Conservation (phyloP, 164 flowering plant genomes). For the Akebia trifoliata region DNA sequence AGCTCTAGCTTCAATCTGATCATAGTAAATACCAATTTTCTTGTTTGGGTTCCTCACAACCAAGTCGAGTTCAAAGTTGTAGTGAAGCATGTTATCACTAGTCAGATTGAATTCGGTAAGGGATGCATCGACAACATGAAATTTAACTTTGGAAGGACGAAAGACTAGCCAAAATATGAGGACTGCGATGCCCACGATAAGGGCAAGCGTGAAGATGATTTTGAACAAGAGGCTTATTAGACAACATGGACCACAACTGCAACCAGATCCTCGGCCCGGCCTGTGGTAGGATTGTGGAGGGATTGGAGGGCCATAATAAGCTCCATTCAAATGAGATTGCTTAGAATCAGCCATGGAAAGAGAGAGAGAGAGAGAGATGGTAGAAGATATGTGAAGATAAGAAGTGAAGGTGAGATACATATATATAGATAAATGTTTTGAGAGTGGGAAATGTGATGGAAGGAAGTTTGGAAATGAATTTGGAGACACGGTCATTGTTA, state of each 20-base stretch:
- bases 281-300: constrained; percentile 33
- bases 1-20: constrained; percentile 28
- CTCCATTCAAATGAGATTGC: constrained; percentile 29
- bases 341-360: constrained; percentile 18
- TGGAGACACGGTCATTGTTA: not conserved
- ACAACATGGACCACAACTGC: constrained; percentile 27
- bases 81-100: constrained; percentile 16
- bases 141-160: constrained; percentile 26
- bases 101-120: constrained; percentile 8
- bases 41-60: constrained; percentile 35
- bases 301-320: constrained; percentile 39
- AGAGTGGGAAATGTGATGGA: not conserved
- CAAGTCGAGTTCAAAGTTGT: constrained; percentile 30
- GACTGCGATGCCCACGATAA: constrained; percentile 24
- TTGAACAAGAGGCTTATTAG: constrained; percentile 23
- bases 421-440: not conserved
- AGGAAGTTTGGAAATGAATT: not conserved
- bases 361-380: not conserved
- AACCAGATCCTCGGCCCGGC: constrained; percentile 24
- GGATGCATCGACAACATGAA: constrained; percentile 32
- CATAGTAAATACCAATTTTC: constrained; percentile 33
- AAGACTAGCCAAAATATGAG: constrained; percentile 37
- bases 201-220: constrained; percentile 11
- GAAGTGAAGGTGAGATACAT: not conserved
- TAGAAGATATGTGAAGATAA: not conserved